Evolutionary conservation across 768 basidiomycete genomes (phyloP), one percentile per base, ranked within the genome.

Genomic region (Paxillus involutus): DNA sequence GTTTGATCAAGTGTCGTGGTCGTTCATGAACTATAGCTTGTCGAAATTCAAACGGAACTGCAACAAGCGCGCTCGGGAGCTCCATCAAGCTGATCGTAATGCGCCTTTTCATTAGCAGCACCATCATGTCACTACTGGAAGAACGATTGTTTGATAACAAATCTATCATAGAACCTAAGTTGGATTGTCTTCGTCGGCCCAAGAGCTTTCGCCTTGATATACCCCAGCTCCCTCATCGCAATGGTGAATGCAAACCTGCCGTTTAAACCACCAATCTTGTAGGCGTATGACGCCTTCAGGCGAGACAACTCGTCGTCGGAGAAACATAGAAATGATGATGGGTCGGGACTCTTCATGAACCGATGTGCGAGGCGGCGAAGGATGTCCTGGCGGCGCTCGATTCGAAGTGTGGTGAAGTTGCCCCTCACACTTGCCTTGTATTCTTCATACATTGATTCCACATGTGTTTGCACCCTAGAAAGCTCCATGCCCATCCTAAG

Each of bases 31-130:
- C 46, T 29, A 21, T 30, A 91, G 89, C 76, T 90, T 55, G 80
- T 84, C 33, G 83, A 86, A 56, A 74, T 88, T 44, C 89, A 91
- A 66, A 70, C 82, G 2, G 75, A 83, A 44, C 65, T 88, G 19
- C 76, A 74, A 50, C 70, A 75, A 10, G 55, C 69, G 60, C 75
- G 77, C 63, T 63, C 75, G 37, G 39, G 42, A 16, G 30, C 46
- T 4, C 13, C 32, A 39, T 46, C 63, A 33, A 54, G 39, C 41
- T 67, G 37, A 57, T 17, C 3, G 16, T 45, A 16, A 37, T 35
- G 21, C 37, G 26, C 19, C 1, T 39, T 29, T 30, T 29, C 19
- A 16, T 19, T 4, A 33, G 26, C 16, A 29, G 26, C 16, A 16
- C 12, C 33, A 33, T 56, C 12, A 37, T 11, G 17, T 32, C 24